Base-by-base conservation (phyloP, 75 land plant species). In the Picea glauca region DNA sequence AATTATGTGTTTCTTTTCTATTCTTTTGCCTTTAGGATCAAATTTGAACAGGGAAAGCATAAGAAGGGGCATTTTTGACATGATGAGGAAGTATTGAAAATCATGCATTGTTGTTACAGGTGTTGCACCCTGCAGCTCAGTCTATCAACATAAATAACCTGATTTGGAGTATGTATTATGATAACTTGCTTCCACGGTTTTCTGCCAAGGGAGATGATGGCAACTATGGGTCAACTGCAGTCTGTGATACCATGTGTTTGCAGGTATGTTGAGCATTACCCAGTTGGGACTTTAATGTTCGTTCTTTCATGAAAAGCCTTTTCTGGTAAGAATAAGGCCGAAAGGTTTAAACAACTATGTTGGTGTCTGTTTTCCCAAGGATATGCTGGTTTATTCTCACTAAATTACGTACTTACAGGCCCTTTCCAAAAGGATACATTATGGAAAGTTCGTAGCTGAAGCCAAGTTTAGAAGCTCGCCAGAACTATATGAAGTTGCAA, bases 381-480 rank as follows among this genome's bases (percentile, higher is more conserved):
- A 40, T 70, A 70, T 17, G 7, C 13, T 63, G 31, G 66, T 30
- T 50, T 26, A 63, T 31, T 31, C 32, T 70, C 13, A 11, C 21
- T 40, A 30, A 43, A 57, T 50, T 13, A 58, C 35, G 5, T 54
- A 63, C 50, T 20, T 85, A 64, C 91, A 96, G 99, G 98, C 95
- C 11, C 78, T 96, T 20, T 94, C 99, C 33, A 92, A 90, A 79
- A 92, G 99, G 75, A 96, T 96, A 58, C 99, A 96, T 75, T 94
- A 91, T 79, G 99, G 99, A 59, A 92, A 86, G 81, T 92, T 83
- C 65, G 99, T 96, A 62, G 99, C 99, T 40, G 99, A 96, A 81
- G 98, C 90, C 1, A 96, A 96, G 75, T 96, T 87, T 78, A 79
- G 81, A 82, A 93, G 88, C 58, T 80, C 88, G 62, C 93, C 95